Evolutionary conservation across 1,284 basidiomycete genomes (phyloP), one percentile per base, ranked within the genome.

Genomic region (Microbotryum saponariae): DNA sequence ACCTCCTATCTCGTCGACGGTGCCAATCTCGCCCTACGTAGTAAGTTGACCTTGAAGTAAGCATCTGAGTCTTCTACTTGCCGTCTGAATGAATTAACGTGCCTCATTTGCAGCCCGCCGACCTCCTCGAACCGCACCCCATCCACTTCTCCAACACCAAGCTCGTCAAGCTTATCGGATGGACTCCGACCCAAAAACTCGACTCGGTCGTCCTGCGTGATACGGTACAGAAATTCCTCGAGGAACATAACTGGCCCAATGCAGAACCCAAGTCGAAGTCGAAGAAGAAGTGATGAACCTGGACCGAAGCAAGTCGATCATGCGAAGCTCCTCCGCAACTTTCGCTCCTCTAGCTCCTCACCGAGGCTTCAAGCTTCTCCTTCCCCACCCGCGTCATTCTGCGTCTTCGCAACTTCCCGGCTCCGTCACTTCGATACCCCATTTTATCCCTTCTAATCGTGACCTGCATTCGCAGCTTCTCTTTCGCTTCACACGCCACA

Each of bases 1-100:
- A 31, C 64, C 66, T 3, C 61, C 64, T 6, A 58, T 63, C 21
- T 54, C 60, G 7, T 21, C 59, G 2, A 56, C 47, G 18, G 25
- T 56, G 6, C 66, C 66, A 20, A 58, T 68, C 61, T 65, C 64
- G 7, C 66, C 66, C 7, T 29, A 55, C 25, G 56, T 61, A 5
- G 56, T 57, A 25, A 8, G 56, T 51, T 31, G 16, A 20, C 27
- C 4, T 6, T 37, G 18, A 12, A 5, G 1, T 16, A 27, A 6
- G 4, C 25, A 20, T 21, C 21, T 48, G 27, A 31, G 10, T 23
- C 14, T 10, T 53, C 25, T 29, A 12, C 37, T 29, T 16, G n/a
- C 29, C 21, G 25, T 9, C 20, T 16, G 31, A 21, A 33, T 29
- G n/a, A 33, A 53, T 29, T 6, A 31, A 5, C 25, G 31, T 21